Base-by-base conservation (phyloP, 805 yeast genomes). In the Metschnikowia rubicola region DNA sequence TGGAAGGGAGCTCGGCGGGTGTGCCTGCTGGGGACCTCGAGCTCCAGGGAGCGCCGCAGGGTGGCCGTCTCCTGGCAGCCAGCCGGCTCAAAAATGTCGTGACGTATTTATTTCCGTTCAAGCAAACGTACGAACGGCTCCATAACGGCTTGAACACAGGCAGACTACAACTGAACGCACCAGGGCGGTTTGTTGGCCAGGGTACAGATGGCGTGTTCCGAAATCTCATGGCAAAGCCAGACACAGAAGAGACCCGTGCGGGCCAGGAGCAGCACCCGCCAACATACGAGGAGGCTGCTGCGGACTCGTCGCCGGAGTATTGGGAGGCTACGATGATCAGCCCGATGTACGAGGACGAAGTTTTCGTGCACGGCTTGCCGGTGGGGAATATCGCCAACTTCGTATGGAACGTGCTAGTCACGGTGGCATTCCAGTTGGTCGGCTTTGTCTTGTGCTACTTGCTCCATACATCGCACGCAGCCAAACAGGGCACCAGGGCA, bases 401-500 rank as follows among this genome's bases (percentile, higher is more conserved):
- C 58, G 67, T 88, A 5, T 92, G 99, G 98, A 92, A 91, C 67
- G 75, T 83, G 55, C 75, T 89, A 55, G 95, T 94, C 2, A 83
- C 96, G 21, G 77, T 88, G n/a, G 85, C 95, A 35, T 94, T 94
- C 73, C 97, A 92, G 66, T 88, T 87, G 63, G 85, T 92, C 30
- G 99, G 99, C 3, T 94, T 94, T 67, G 74, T 94, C 36, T 74
- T 92, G 46, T 91, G 98, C 8, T 94, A 91, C 62, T 70, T 92
- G 38, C 73, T 94, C 45, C 98, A 94, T 66, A 92, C 98, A 0
- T 88, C 97, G 2, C 99, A 94, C 63, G 97, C 98, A 5, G 96
- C 97, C 4, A 89, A 88, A 62, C 91, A 91, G 60, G 99, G 99
- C 3, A 85, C 97, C 1, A 74, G 96, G 51, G 86, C 92, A 15